Percentiles rank a stretch among this genome's conserved stretches.
Evolutionary conservation across 1,139 yeast species (phyloP).

Genomic region (Blastobotrys persicus): DNA sequence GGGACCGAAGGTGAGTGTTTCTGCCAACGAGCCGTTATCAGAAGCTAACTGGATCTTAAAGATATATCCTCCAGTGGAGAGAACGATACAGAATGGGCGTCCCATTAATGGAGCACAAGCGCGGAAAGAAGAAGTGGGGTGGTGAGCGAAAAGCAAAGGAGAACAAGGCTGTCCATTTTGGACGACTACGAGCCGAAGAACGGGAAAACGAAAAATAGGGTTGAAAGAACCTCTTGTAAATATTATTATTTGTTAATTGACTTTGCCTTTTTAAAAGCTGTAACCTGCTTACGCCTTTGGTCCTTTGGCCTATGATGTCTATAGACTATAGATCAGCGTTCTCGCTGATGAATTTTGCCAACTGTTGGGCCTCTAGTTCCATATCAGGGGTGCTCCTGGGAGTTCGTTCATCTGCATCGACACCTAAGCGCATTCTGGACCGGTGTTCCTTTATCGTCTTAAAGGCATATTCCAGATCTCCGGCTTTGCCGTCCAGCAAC

Average conservation of each 20-base stretch:
- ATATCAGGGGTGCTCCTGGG: conserved; percentile 59
- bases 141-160: conserved; percentile 83
- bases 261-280: not conserved
- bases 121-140: conserved; percentile 75
- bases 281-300: conserved; percentile 1
- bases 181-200: conserved; percentile 27
- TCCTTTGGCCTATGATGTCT: not conserved
- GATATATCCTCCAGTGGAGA: conserved; percentile 46
- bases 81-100: conserved; percentile 55
- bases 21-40: not conserved
- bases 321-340: not conserved
- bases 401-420: conserved; percentile 28
- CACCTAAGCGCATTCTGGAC: conserved; percentile 40
- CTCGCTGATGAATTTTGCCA: conserved; percentile 43
- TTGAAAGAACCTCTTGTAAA: conserved; percentile 9
- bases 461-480: conserved; percentile 44
- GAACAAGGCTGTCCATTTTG: conserved; percentile 63
- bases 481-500: conserved; percentile 51
- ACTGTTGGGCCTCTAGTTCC: conserved; percentile 61
- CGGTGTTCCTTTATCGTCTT: conserved; percentile 29
- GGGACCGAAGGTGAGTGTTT: conserved; percentile 63
- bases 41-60: conserved; percentile 21
- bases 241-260: conserved; percentile 3
- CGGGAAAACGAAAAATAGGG: conserved; percentile 10
- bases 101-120: conserved; percentile 55